Evolutionary conservation across 306 rosid genomes (phyloP).

Genomic region (Castanea sativa): DNA sequence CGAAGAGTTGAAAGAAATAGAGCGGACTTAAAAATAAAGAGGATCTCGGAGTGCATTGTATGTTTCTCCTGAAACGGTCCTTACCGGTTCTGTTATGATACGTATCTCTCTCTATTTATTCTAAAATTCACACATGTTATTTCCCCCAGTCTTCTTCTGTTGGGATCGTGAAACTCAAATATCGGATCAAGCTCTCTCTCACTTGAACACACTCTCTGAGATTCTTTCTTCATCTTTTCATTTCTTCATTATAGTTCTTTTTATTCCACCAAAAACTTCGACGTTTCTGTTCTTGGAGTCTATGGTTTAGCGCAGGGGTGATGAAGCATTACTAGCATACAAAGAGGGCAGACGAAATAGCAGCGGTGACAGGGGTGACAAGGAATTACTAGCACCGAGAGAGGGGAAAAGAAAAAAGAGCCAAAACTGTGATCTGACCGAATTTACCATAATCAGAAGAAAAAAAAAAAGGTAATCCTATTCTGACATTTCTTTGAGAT

Average conservation of each 20-base stretch:
- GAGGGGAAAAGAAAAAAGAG: background rate
- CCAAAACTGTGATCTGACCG: conserved; percentile 13
- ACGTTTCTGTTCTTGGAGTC: too few species aligned
- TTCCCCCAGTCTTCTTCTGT: conserved; percentile 19
- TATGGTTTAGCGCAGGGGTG: too few species aligned
- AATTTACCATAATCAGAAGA: background rate
- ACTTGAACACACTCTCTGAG: conserved; percentile 7
- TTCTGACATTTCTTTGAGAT: too few species aligned
- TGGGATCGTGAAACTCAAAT: conserved; percentile 42
- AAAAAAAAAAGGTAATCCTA: background rate
- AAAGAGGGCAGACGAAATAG: too few species aligned
- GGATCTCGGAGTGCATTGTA: too few species aligned
- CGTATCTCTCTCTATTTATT: background rate
- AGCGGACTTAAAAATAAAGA: too few species aligned
- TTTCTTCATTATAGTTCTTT: too few species aligned
- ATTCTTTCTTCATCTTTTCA: too few species aligned
- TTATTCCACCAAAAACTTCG: too few species aligned
- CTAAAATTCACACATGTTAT: background rate
- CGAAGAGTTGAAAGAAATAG: too few species aligned
- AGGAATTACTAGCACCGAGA: background rate
- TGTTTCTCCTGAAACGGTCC: too few species aligned
- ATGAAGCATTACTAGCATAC: background rate
- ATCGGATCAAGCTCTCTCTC: conserved; percentile 41
- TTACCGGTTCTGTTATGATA: too few species aligned
- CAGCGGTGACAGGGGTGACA: background rate